Base-by-base conservation (phyloP, 1,284 basidiomycete species). In the Boletus sp. region DNA sequence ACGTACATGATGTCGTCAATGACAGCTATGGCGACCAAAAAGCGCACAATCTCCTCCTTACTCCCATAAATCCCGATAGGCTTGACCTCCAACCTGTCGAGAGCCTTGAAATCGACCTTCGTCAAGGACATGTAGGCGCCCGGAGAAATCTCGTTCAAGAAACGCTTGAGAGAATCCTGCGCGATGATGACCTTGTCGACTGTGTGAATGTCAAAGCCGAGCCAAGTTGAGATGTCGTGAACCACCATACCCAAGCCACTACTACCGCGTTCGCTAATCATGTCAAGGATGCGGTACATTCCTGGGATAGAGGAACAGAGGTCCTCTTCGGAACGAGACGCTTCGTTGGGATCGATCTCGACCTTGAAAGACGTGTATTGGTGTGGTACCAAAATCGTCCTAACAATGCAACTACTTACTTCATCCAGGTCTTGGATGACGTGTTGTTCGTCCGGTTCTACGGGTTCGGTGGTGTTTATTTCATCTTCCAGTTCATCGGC, bases 131-230 rank as follows among this genome's bases (percentile, higher is more conserved):
- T 64, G 59, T 83, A 86, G 2, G 83, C 77, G 0, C 81, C 78
- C 0, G 83, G 82, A 25, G 67, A 74, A 6, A 84, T 57, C 23
- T 71, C 67, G 49, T 85, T 83, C 61, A 84, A 74, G 53, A 85
- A 77, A 6, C 65, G 64, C 56, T 76, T 74, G 27, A 85, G 70
- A 3, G 78, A 79, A 23, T 79, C 78, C 67, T 84, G 81, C 28
- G 77, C 77, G 44, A 87, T 86, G 68, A 87, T 79, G 48, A 87
- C 77, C 67, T 88, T 87, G 61, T 85, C 84, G 27, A 84, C 83
- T 87, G 62, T 5, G 44, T 3, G 31, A 23, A 47, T 44, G 35
- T 61, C 38, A 64, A 63, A 52, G 13, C 19, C 14, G 64, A 52
- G 21, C 19, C 21, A 30, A 52, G 35, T 47, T 52, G 21, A 47